These are phyloP conservation scores for Apophysomyces sp. DNA, from an alignment of 371 early-diverging fungal genomes.

Conservation along the genomic window DNA sequence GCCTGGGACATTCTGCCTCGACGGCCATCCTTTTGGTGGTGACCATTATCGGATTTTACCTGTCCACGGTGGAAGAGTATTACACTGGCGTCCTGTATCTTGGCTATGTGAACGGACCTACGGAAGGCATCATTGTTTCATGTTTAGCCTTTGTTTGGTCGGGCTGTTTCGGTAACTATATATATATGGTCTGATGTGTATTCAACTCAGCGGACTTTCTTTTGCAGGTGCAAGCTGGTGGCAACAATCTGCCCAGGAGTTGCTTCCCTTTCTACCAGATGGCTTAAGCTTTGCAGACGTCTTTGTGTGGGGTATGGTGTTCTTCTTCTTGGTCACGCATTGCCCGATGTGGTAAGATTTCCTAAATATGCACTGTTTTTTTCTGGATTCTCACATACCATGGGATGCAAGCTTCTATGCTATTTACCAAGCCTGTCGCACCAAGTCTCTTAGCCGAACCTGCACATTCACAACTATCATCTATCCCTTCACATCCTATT, in stretches of 20 bases:
- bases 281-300: conserved; percentile 12
- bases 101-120: conserved; percentile 94
- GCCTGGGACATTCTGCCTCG: conserved; percentile 73
- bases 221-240: not conserved
- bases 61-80: conserved; percentile 97
- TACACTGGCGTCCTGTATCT: conserved; percentile 93
- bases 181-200: not conserved
- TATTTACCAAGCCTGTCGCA: conserved; percentile 28
- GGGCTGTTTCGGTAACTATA: conserved; percentile 53
- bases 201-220: not conserved
- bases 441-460: conserved; percentile 16
- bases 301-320: conserved; percentile 19
- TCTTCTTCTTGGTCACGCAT: conserved; percentile 16
- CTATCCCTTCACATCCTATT: conserved; percentile 59
- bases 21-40: conserved; percentile 62
- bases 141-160: conserved; percentile 73
- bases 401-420: conserved; percentile 18
- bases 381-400: not conserved
- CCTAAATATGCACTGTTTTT: not conserved
- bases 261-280: conserved; percentile 8
- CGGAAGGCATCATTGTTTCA: conserved; percentile 88
- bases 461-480: conserved; percentile 17
- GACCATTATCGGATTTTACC: conserved; percentile 83
- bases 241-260: not conserved
- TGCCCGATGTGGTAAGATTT: conserved; percentile 11